Percentiles rank a stretch among this genome's conserved stretches.
These are phyloP conservation scores for Polysphondylium violaceum DNA, from an alignment of 78 protist genomes.

Conservation along the genomic window DNA sequence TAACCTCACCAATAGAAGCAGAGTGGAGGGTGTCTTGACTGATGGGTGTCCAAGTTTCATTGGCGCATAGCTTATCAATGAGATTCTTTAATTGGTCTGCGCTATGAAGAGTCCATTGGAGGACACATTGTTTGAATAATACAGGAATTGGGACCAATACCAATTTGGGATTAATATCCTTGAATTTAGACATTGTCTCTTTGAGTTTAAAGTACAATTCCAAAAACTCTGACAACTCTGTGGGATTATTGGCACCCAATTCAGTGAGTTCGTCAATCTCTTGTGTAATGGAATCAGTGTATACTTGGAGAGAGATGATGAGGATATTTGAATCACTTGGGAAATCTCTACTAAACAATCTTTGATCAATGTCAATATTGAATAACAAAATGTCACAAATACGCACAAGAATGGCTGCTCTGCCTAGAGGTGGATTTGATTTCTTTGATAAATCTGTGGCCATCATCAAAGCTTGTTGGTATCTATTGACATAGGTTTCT, in stretches of 20 bases:
- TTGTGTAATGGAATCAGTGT: neutral
- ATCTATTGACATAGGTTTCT: slow-evolving; percentile 31
- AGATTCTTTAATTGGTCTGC: slow-evolving; percentile 15
- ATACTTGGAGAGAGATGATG: slow-evolving; percentile 9
- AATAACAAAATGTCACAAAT: slow-evolving; percentile 55
- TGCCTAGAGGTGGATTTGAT: neutral
- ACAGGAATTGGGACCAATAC: slow-evolving; percentile 49
- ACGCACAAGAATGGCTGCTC: slow-evolving; percentile 26
- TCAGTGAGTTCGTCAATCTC: slow-evolving; percentile 53
- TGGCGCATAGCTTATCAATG: slow-evolving; percentile 30
- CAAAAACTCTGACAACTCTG: slow-evolving; percentile 41
- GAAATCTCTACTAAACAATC: slow-evolving; percentile 36
- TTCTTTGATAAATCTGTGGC: neutral
- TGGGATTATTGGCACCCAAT: slow-evolving; percentile 40
- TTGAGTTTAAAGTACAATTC: slow-evolving; percentile 61
- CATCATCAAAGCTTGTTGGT: slow-evolving; percentile 9
- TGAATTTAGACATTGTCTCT: slow-evolving; percentile 41
- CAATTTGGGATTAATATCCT: slow-evolving; percentile 31
- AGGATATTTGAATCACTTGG: slow-evolving; percentile 48
- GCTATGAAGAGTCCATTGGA: slow-evolving; percentile 56
- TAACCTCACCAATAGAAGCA: slow-evolving; percentile 46
- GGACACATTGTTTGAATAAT: slow-evolving; percentile 50
- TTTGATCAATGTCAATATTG: slow-evolving; percentile 49
- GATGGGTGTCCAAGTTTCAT: slow-evolving; percentile 67
- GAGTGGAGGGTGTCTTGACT: slow-evolving; percentile 47